A percentile compares a stretch with the other conserved stretches of the same genome.
phyloP scores from a whole-genome alignment of 2,329 filamentous ascomycete species.

The Fusarium continuum region DNA sequence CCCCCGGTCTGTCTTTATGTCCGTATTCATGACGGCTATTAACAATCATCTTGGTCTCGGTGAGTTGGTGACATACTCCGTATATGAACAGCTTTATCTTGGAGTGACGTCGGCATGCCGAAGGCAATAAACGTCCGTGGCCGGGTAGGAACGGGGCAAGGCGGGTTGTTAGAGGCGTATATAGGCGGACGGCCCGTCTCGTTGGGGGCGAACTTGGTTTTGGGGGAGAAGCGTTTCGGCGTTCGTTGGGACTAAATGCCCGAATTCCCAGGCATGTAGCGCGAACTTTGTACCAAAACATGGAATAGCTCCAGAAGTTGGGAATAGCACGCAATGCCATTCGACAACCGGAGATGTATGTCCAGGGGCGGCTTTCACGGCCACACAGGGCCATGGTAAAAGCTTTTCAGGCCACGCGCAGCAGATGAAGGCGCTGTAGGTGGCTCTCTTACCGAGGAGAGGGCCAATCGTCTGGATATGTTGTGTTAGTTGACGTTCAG shows the following conservation, averaged over 20 bases:
- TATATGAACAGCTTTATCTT: conserved; percentile 11
- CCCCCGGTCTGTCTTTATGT: background rate
- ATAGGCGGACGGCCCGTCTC: conserved; percentile 2
- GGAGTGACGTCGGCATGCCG: conserved; percentile 33
- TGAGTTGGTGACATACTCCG: conserved; percentile 8
- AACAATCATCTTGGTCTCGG: conserved; percentile 12
- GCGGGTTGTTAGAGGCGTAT: conserved; percentile 25
- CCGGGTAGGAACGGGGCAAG: conserved; percentile 40
- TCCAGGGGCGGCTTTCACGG: conserved; percentile 33
- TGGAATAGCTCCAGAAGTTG: conserved; percentile 14
- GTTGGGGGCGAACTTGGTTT: conserved; percentile 23
- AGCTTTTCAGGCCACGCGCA: conserved; percentile 3
- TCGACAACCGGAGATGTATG: conserved; percentile 39
- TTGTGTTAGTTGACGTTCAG: conserved; percentile 12
- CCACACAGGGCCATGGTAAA: background rate
- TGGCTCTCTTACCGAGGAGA: conserved; percentile 12
- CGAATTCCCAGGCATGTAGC: conserved; percentile 26
- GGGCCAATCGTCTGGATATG: conserved; percentile 16
- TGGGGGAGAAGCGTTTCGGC: conserved; percentile 22
- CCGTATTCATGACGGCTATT: background rate
- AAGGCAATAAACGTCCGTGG: conserved; percentile 27
- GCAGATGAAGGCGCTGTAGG: conserved; percentile 24
- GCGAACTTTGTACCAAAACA: conserved; percentile 10
- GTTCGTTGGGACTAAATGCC: conserved; percentile 35
- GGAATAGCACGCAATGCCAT: background rate